phyloP scores from a whole-genome alignment of 169 alveolate species.

The Babesia caballi region DNA sequence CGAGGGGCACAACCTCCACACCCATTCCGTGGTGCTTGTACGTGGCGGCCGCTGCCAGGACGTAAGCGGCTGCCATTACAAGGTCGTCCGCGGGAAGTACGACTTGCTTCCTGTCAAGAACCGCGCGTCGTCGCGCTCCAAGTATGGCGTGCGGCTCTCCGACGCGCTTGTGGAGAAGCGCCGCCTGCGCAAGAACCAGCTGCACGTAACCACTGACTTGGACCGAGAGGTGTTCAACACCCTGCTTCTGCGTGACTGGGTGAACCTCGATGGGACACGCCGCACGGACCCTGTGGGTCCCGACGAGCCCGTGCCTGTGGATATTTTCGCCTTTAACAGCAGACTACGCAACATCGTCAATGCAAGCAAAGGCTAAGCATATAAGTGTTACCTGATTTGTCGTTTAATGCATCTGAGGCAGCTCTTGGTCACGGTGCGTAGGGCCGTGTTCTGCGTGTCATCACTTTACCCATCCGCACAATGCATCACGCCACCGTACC shows the following conservation, averaged over 20 bases:
- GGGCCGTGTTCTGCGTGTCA: too few species aligned
- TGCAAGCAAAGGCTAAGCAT: constrained; percentile 6
- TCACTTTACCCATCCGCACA: too few species aligned
- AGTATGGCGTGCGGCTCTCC: constrained; percentile 69
- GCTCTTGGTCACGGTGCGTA: too few species aligned
- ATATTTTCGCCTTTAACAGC: constrained; percentile 72
- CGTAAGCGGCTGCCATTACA: constrained; percentile 83
- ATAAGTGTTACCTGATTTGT: too few species aligned
- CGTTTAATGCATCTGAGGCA: too few species aligned
- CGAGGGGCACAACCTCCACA: constrained; percentile 80
- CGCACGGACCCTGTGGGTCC: constrained; percentile 59
- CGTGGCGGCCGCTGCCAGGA: constrained; percentile 85
- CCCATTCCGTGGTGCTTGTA: constrained; percentile 80
- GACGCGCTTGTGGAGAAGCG: constrained; percentile 41
- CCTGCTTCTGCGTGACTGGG: constrained; percentile 61
- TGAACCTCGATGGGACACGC: constrained; percentile 58
- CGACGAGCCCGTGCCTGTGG: constrained; percentile 66
- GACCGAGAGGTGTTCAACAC: constrained; percentile 70
- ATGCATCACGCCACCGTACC: too few species aligned
- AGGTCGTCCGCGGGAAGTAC: constrained; percentile 80
- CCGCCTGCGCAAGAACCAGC: constrained; percentile 61
- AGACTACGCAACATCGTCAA: constrained; percentile 58
- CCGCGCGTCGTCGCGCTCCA: constrained; percentile 73
- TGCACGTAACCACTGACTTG: constrained; percentile 67
- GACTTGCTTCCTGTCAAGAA: constrained; percentile 83